phyloP scores from a whole-genome alignment of 129 eudicot species.

The Lonicera japonica region DNA sequence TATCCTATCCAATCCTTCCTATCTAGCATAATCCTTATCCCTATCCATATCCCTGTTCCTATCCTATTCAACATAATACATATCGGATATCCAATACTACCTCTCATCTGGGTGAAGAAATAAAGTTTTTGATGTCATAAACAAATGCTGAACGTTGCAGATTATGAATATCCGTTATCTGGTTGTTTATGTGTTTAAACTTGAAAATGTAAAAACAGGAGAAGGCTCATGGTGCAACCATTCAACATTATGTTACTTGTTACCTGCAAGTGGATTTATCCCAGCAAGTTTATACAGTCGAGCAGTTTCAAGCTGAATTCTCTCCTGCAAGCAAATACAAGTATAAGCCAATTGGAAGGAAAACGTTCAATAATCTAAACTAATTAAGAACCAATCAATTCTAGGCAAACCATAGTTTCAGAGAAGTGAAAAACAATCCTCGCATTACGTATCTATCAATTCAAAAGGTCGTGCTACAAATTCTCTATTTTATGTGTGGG shows the following conservation, averaged over 20 bases:
- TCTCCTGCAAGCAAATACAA: constrained; percentile 54
- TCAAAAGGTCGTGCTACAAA: background rate
- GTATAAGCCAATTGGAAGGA: background rate
- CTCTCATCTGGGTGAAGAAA: too few species aligned
- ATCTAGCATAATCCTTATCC: too few species aligned
- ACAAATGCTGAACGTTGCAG: too few species aligned
- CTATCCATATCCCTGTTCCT: too few species aligned
- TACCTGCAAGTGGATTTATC: constrained; percentile 95
- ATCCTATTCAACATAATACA: too few species aligned
- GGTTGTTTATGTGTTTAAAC: too few species aligned
- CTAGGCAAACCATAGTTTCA: background rate
- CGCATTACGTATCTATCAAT: background rate
- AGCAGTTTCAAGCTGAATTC: constrained; percentile 92
- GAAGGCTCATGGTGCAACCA: background rate
- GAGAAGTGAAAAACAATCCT: background rate
- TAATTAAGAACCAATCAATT: background rate
- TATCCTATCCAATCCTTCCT: too few species aligned
- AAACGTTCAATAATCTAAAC: background rate
- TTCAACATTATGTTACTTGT: too few species aligned
- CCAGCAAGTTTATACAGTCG: constrained; percentile 91
- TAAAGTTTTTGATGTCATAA: background rate
- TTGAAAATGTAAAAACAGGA: too few species aligned
- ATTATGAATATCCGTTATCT: too few species aligned
- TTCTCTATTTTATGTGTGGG: background rate
- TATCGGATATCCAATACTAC: too few species aligned